Base-by-base conservation (phyloP, 1,284 basidiomycete genomes). In the Puccinia triticina region DNA sequence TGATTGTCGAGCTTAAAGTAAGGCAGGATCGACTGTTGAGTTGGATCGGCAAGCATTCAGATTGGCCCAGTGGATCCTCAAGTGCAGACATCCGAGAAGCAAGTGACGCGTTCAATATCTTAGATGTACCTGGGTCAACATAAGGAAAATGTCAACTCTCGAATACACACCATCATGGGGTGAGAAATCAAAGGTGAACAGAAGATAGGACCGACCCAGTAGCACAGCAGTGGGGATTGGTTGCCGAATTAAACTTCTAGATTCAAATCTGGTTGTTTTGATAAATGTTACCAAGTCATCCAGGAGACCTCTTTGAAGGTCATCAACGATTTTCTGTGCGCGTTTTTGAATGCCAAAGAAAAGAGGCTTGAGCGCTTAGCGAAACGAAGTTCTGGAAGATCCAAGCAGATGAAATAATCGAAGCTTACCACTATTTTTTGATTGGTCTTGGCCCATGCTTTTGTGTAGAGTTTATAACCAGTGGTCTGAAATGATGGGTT, bases 21-120 rank as follows among this genome's bases (percentile, higher is more conserved):
- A 77, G 64, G 29, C 75, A 77, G 21, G 75, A 64, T 23, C 55
- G 75, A 64, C 75, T 77, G 59, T 64, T 67, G 61, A 77, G 75
- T 77, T 77, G 75, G 23, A 77, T 67, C 29, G 75, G 75, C 26
- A 66, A 37, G n/a, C 43, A 77, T 66, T 77, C 75, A 43, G 75
- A 53, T 34, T 29, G 29, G 26, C 59, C 59, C 16, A 73, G 29
- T 32, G 48, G 71, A 53, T 53, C 34, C 32, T 73, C 16, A 37
- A 73, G 48, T 73, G 16, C 53, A 55, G 71, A 53, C 23, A 77
- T 67, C n/a, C 64, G 48, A 43, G 55, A 46, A 18, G 59, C 75
- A 34, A 77, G 59, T 2, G 75, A 64, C 48, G 59, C 75, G 48
- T 67, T 77, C 29, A 77, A 50, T 50, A 77, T 77, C 46, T 67